Evolutionary conservation across 768 basidiomycete genomes (phyloP).

Genomic region (Suillus occidentalis): DNA sequence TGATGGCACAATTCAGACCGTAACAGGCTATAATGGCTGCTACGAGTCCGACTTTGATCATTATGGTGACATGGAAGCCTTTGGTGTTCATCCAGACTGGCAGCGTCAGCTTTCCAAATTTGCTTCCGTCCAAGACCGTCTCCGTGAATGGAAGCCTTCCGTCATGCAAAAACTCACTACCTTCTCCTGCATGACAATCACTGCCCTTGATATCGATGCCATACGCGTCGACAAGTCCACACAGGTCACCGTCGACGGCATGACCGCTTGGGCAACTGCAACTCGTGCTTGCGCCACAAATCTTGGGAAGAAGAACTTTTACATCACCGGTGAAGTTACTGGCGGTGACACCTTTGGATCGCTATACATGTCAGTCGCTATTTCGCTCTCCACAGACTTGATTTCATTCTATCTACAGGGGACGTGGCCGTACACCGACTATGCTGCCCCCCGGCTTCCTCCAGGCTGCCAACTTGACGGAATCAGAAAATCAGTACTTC

Average conservation of each 20-base stretch:
- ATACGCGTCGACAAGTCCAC: constrained; percentile 97
- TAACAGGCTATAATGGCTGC: constrained; percentile 71
- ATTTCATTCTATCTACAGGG: constrained; percentile 41
- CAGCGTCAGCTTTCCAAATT: constrained; percentile 94
- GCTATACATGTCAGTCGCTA: constrained; percentile 67
- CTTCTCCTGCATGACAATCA: constrained; percentile 86
- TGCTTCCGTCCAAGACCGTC: constrained; percentile 94
- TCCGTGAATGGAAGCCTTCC: constrained; percentile 84
- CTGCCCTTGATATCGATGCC: constrained; percentile 86
- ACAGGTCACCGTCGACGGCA: constrained; percentile 82
- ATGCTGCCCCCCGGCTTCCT: constrained; percentile 69
- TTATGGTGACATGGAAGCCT: constrained; percentile 96
- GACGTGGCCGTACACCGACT: constrained; percentile 82
- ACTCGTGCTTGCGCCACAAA: constrained; percentile 73
- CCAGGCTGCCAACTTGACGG: constrained; percentile 65
- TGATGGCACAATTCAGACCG: constrained; percentile 52
- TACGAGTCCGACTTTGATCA: constrained; percentile 87
- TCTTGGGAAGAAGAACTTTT: constrained; percentile 83
- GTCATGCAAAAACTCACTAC: constrained; percentile 76
- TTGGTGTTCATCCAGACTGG: constrained; percentile 94
- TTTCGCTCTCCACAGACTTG: neutral
- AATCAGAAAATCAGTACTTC: constrained; percentile 70
- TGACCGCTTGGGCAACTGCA: constrained; percentile 71
- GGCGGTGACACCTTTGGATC: constrained; percentile 91
- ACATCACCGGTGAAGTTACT: constrained; percentile 91